Evolutionary conservation across 192 early-diverging fungal genomes (phyloP).

Genomic region (Lunasporangiospora selenospora): DNA sequence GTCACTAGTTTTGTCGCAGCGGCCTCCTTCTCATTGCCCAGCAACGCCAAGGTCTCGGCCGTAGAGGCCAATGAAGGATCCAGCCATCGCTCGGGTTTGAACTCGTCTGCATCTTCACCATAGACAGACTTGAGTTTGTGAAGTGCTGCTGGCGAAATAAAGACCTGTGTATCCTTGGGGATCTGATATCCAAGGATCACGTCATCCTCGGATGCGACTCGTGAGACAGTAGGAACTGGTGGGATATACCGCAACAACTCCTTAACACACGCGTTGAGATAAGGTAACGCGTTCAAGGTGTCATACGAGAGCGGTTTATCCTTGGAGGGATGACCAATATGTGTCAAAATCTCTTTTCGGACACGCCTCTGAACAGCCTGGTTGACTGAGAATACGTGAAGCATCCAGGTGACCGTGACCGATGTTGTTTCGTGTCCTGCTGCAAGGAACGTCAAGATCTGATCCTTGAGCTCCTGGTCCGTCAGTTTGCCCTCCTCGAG

Average conservation of each 20-base stretch:
- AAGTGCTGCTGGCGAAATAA: slow-evolving; percentile 45
- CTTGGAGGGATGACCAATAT: slow-evolving; percentile 29
- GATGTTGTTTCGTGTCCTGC: slow-evolving; percentile 69
- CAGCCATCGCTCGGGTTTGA: slow-evolving; percentile 62
- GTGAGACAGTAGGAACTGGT: slow-evolving; percentile 56
- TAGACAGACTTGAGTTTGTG: slow-evolving; percentile 53
- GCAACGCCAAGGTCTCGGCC: slow-evolving; percentile 15
- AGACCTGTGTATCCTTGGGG: slow-evolving; percentile 54
- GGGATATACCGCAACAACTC: slow-evolving; percentile 59
- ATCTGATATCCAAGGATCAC: slow-evolving; percentile 49
- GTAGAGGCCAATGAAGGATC: slow-evolving; percentile 32
- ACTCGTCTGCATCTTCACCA: slow-evolving; percentile 58
- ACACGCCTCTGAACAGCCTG: slow-evolving; percentile 51
- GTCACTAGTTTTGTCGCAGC: slow-evolving; percentile 20
- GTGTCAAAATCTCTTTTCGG: slow-evolving; percentile 52
- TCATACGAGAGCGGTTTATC: slow-evolving; percentile 51
- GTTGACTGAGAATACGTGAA: slow-evolving; percentile 55
- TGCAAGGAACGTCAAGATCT: slow-evolving; percentile 63
- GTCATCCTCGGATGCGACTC: slow-evolving; percentile 48
- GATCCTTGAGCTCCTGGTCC: slow-evolving; percentile 55
- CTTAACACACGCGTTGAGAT: slow-evolving; percentile 59
- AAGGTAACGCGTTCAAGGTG: slow-evolving; percentile 52
- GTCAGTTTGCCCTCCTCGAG: slow-evolving; percentile 49
- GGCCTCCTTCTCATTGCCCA: slow-evolving; percentile 8
- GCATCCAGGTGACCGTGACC: slow-evolving; percentile 54